Base-by-base conservation (phyloP, 805 yeast genomes). In the Starmerella lactis-condensi region DNA sequence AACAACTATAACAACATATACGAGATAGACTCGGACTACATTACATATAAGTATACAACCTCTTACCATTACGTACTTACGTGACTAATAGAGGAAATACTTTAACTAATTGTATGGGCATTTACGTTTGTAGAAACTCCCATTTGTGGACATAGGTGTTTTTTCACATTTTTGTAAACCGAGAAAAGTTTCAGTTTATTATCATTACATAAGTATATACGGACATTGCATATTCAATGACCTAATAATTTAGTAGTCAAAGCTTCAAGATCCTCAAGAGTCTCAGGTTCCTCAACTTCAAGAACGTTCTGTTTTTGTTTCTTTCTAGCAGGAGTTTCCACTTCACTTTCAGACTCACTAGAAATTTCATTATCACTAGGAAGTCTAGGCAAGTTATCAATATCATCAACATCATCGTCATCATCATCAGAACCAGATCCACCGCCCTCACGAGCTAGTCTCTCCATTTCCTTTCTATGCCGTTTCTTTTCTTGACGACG, bases 201-300 rank as follows among this genome's bases (percentile, higher is more conserved):
- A n/a, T n/a, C n/a, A n/a, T n/a, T n/a, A n/a, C n/a, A n/a, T n/a
- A n/a, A n/a, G n/a, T n/a, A n/a, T n/a, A n/a, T n/a, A n/a, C n/a
- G n/a, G n/a, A n/a, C n/a, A n/a, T n/a, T n/a, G n/a, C n/a, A n/a
- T n/a, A n/a, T n/a, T 24, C 20, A 40, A 12, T 30, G 37, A 4
- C 44, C 36, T 28, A 52, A 36, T 22, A 52, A 41, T 23, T 32
- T 32, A 7, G 51, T 29, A 9, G 57, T 46, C 5, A 54, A 30
- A 1, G 91, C 82, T 61, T 89, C 98, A 54, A 89, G 65, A 49
- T 89, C 98, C 53, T 81, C 94, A 51, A 89, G 61, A 12, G 93
- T 76, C 46, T 79, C 76, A 11, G 95, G 95, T 45, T 72, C 78
- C 44, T 78, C 91, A 28, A 78, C 61, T 56, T 83, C 93, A 37